phyloP scores from a whole-genome alignment of 768 basidiomycete genomes.

The Boletales sp. region DNA sequence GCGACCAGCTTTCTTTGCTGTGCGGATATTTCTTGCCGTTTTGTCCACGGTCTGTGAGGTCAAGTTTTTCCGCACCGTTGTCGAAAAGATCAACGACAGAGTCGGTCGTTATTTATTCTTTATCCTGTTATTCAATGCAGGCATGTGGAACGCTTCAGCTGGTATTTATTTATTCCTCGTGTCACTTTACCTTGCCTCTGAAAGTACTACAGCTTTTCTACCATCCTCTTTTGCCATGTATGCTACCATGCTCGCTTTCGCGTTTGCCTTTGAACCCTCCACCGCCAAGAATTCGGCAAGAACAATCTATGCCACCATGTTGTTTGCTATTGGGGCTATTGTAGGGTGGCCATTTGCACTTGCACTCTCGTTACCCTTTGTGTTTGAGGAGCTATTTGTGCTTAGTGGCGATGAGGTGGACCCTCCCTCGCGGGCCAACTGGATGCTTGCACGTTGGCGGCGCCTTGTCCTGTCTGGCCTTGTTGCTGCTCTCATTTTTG shows the following conservation, averaged over 20 bases:
- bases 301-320: slow-evolving; percentile 60
- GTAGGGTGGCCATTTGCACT: slow-evolving; percentile 98
- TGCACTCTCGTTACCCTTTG: slow-evolving; percentile 82
- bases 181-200: slow-evolving; percentile 5
- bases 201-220: slow-evolving; percentile 65
- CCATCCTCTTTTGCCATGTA: slow-evolving; percentile 97
- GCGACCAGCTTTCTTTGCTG: slow-evolving; percentile 86
- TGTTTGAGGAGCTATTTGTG: slow-evolving; percentile 85
- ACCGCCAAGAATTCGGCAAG: slow-evolving; percentile 49
- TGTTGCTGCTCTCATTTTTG: slow-evolving; percentile 59
- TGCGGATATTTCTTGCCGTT: slow-evolving; percentile 75
- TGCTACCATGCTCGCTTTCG: slow-evolving; percentile 72
- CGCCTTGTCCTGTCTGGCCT: slow-evolving; percentile 53
- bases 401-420: slow-evolving; percentile 64
- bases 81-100: slow-evolving; percentile 78
- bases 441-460: slow-evolving; percentile 61
- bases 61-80: slow-evolving; percentile 76
- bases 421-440: slow-evolving; percentile 40
- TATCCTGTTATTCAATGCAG: slow-evolving; percentile 78
- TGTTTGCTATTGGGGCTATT: slow-evolving; percentile 78
- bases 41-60: slow-evolving; percentile 76
- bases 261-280: slow-evolving; percentile 61
- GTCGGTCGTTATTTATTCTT: slow-evolving; percentile 94
- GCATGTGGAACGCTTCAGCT: slow-evolving; percentile 91
- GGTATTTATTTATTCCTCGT: slow-evolving; percentile 39